These are phyloP conservation scores for Vachellia collinsii DNA, from an alignment of 306 rosid genomes.

Conservation along the genomic window DNA sequence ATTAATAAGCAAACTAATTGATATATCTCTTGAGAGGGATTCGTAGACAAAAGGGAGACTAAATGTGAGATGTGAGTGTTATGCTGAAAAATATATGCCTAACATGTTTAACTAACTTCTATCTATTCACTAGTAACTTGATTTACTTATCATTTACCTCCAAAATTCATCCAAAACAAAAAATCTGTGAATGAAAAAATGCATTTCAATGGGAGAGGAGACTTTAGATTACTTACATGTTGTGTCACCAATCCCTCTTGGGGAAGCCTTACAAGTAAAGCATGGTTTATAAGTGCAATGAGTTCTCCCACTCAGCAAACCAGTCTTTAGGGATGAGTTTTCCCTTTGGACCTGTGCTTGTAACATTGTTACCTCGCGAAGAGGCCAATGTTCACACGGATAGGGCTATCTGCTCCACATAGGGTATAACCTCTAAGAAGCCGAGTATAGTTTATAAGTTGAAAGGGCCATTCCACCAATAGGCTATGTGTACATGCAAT, in stretches of 20 bases:
- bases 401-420: too few species aligned
- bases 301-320: background rate
- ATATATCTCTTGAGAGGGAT: background rate
- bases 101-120: background rate
- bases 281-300: background rate
- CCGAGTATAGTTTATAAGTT: too few species aligned
- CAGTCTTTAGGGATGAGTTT: background rate
- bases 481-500: background rate
- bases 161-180: background rate
- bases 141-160: background rate
- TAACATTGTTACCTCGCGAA: background rate
- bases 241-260: too few species aligned
- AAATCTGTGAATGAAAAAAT: background rate
- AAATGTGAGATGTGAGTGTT: background rate
- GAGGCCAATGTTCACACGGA: background rate
- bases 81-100: background rate
- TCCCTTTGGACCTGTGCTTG: background rate
- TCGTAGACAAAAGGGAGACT: background rate
- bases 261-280: background rate
- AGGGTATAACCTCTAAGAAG: too few species aligned
- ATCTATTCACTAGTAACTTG: background rate
- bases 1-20: background rate
- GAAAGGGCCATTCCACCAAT: too few species aligned
- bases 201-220: background rate
- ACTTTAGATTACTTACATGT: background rate